Percentiles rank a stretch among this genome's conserved stretches.
Evolutionary conservation across 1,139 yeast genomes (phyloP).

Genomic region (Scheffersomyces parashehatae): DNA sequence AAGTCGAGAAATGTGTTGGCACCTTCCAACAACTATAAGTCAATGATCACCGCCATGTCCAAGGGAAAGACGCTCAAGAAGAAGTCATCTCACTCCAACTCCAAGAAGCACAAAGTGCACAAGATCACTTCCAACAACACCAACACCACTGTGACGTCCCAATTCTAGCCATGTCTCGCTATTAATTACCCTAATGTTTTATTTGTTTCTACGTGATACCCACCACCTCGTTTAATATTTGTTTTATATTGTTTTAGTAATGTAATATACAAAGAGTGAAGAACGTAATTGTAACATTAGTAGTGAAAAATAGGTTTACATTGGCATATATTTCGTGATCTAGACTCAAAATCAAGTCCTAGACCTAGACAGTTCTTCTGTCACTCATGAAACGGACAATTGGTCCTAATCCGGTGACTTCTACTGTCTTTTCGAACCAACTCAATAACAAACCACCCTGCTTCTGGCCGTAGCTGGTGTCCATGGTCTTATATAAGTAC

Average conservation of each 20-base stretch:
- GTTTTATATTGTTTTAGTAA: neutral
- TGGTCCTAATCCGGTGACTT: conserved; percentile 83
- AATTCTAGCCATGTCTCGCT: conserved; percentile 2
- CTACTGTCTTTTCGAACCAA: conserved; percentile 93
- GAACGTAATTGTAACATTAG: too few relatives aligned
- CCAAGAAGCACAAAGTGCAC: conserved; percentile 1
- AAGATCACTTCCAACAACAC: conserved; percentile 2
- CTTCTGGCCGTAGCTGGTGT: conserved; percentile 71
- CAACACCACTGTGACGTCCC: conserved; percentile 1
- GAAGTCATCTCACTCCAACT: conserved; percentile 1
- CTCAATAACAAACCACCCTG: conserved; percentile 83
- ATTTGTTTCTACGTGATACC: conserved; percentile 1
- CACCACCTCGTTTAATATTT: neutral
- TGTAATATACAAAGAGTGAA: too few relatives aligned
- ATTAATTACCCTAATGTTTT: neutral
- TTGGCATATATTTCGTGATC: too few relatives aligned
- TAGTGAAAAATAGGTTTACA: too few relatives aligned
- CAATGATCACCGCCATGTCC: conserved; percentile 13
- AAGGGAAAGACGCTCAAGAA: conserved; percentile 16
- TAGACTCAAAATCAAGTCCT: too few relatives aligned
- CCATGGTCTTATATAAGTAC: conserved; percentile 85
- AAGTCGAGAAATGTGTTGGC: conserved; percentile 9
- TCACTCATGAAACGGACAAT: conserved; percentile 85
- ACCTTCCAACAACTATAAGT: conserved; percentile 15
- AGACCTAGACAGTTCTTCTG: conserved; percentile 69